Conservation (phyloP, 768 basidiomycete species). For the Phlebiopsis flavidoalba region DNA sequence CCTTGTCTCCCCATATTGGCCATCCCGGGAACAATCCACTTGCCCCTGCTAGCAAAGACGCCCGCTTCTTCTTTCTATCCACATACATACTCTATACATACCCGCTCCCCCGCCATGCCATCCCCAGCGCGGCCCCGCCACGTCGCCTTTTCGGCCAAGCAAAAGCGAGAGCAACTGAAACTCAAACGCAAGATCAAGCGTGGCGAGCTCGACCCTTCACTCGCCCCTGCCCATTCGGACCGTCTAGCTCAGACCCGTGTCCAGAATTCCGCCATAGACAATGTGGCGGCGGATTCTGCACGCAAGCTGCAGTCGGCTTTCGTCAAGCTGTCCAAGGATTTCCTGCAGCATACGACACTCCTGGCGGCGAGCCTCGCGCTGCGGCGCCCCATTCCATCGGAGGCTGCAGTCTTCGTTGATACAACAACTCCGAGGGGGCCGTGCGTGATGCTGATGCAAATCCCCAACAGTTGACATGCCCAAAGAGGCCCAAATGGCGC, state of each 20-base stretch:
- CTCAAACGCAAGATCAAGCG: constrained; percentile 83
- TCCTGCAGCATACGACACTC: constrained; percentile 54
- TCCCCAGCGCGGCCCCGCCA: constrained; percentile 27
- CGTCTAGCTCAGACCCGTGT: constrained; percentile 14
- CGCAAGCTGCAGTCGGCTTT: constrained; percentile 68
- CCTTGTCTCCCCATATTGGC: neutral
- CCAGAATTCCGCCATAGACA: neutral
- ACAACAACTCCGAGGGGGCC: neutral
- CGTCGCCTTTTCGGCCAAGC: constrained; percentile 53
- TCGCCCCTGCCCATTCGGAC: constrained; percentile 33
- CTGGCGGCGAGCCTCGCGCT: constrained; percentile 52
- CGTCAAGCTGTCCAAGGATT: constrained; percentile 50
- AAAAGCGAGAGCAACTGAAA: constrained; percentile 69
- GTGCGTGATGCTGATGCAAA: neutral
- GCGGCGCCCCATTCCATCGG: constrained; percentile 46
- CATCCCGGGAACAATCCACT: neutral
- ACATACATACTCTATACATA: neutral
- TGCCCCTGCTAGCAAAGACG: neutral
- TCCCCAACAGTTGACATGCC: constrained; percentile 35
- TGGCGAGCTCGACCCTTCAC: constrained; percentile 45
- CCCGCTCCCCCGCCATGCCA: neutral
- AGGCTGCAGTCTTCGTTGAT: constrained; percentile 4
- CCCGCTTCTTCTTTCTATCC: neutral
- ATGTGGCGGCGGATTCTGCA: constrained; percentile 33
- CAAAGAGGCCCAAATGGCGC: constrained; percentile 80